phyloP scores from a whole-genome alignment of 2,329 filamentous ascomycete species.

The Ophiostoma novo-ulmi region DNA sequence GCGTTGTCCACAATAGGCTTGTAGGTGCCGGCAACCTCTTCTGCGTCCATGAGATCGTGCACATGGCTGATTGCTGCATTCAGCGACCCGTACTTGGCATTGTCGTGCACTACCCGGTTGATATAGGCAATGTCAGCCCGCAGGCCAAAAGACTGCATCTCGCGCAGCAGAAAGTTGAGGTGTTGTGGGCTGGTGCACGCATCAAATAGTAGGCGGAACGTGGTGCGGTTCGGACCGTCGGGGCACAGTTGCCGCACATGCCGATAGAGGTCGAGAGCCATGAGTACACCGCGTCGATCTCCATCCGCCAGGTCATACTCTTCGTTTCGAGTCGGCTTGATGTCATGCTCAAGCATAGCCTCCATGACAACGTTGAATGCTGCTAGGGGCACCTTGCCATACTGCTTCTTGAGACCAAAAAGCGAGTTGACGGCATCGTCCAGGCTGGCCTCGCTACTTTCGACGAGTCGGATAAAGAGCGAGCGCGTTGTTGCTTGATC shows the following conservation, averaged over 20 bases:
- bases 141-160: conserved; percentile 38
- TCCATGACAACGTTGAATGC: conserved; percentile 42
- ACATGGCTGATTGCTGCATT: conserved; percentile 36
- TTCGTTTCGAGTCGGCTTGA: neutral
- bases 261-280: conserved; percentile 37
- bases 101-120: conserved; percentile 35
- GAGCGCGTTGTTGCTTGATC: conserved; percentile 57
- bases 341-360: conserved; percentile 28
- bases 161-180: conserved; percentile 35
- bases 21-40: neutral
- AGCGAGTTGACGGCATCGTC: conserved; percentile 48
- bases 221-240: conserved; percentile 35
- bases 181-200: conserved; percentile 30
- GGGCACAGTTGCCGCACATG: conserved; percentile 36
- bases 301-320: neutral
- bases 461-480: conserved; percentile 44
- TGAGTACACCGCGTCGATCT: conserved; percentile 16
- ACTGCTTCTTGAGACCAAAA: conserved; percentile 42
- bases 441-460: neutral
- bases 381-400: conserved; percentile 35
- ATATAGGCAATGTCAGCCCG: conserved; percentile 32
- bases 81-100: conserved; percentile 34
- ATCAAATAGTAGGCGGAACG: conserved; percentile 37
- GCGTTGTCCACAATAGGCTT: neutral
- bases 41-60: conserved; percentile 28